A percentile compares a stretch with the other conserved stretches of the same genome.
Evolutionary conservation across 768 basidiomycete genomes (phyloP).

Genomic region (Boletus pseudopeckii): DNA sequence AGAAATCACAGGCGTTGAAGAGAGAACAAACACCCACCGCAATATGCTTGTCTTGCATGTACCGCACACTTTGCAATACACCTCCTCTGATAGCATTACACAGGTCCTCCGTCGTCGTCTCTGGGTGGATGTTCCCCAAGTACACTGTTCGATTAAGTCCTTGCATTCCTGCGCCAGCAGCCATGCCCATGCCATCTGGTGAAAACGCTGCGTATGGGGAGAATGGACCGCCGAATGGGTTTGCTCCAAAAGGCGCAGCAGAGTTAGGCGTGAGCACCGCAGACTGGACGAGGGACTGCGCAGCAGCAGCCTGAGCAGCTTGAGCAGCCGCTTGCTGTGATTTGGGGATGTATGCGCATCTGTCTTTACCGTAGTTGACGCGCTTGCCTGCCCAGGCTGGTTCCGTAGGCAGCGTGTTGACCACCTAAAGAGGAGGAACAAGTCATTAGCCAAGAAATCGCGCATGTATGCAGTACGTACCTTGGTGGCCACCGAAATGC

Average conservation of each 20-base stretch:
- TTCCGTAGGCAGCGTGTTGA: constrained; percentile 87
- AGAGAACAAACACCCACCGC: constrained; percentile 54
- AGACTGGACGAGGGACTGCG: constrained; percentile 61
- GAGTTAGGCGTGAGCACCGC: constrained; percentile 36
- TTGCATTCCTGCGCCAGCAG: constrained; percentile 36
- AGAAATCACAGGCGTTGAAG: background rate
- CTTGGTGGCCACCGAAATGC: constrained; percentile 93
- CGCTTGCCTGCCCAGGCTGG: constrained; percentile 93
- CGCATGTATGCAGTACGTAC: constrained; percentile 39
- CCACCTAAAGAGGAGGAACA: constrained; percentile 56
- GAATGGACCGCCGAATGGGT: constrained; percentile 36
- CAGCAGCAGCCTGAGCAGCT: constrained; percentile 83
- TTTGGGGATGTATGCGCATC: constrained; percentile 96
- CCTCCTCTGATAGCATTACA: constrained; percentile 98
- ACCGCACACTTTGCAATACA: constrained; percentile 89
- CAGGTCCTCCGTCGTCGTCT: constrained; percentile 90
- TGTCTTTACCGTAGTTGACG: constrained; percentile 98
- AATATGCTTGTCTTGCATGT: constrained; percentile 97
- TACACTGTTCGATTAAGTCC: constrained; percentile 91
- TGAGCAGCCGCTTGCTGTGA: constrained; percentile 88
- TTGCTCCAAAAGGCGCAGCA: constrained; percentile 31
- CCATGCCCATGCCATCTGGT: constrained; percentile 37
- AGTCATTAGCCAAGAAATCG: background rate
- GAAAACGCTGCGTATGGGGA: constrained; percentile 52
- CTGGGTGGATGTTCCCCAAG: constrained; percentile 94